These are phyloP conservation scores for Cicer arietinum DNA, from an alignment of 306 rosid genomes.

Conservation along the genomic window DNA sequence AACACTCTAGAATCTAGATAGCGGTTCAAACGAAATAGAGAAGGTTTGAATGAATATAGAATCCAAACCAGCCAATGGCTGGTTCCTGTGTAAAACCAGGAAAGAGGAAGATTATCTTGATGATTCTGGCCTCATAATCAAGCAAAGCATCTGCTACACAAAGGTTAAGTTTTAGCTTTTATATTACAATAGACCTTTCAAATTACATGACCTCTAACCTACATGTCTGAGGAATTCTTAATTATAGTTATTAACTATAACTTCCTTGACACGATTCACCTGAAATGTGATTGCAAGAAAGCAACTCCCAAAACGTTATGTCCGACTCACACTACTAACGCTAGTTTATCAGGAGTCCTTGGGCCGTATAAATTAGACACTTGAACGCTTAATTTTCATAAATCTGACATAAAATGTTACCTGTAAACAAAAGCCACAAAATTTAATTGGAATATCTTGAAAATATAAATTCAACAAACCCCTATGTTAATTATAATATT, in stretches of 20 bases:
- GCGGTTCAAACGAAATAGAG: not conserved
- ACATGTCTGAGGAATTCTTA: constrained; percentile 3
- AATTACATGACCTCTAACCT: not conserved
- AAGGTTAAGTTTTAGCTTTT: constrained; percentile 6
- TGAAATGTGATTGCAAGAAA: constrained; percentile 11
- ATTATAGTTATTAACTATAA: constrained; percentile 15
- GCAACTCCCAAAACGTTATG: not conserved
- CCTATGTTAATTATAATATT: not conserved
- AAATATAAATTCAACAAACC: not conserved
- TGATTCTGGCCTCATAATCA: not conserved
- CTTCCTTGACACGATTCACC: not conserved
- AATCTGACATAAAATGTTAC: constrained; percentile 1
- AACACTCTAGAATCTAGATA: constrained; percentile 1
- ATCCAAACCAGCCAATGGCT: not conserved
- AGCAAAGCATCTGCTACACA: not conserved
- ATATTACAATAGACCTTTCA: not conserved
- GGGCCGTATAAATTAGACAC: not conserved
- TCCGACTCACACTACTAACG: not conserved
- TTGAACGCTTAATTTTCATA: not conserved
- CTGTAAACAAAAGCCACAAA: not conserved
- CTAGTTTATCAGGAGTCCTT: not conserved
- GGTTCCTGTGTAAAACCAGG: not conserved
- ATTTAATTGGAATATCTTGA: not conserved
- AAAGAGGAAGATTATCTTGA: not conserved
- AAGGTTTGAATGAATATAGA: not conserved